Conservation (phyloP, 1,139 yeast species). For the Suhomyces bokatorum region DNA sequence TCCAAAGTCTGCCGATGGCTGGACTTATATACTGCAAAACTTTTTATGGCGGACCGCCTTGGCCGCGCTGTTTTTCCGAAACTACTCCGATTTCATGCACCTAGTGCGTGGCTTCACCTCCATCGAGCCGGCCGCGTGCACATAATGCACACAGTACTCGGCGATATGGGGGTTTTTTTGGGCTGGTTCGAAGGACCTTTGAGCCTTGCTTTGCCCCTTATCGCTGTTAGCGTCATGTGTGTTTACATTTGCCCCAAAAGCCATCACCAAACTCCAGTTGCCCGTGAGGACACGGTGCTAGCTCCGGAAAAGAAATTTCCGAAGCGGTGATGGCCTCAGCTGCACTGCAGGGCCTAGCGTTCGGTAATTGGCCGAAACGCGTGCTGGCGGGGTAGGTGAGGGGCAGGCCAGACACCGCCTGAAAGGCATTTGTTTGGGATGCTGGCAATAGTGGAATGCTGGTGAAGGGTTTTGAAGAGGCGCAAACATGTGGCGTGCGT, state of each 20-base stretch:
- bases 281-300: too few species aligned
- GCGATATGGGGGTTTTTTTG: too few species aligned
- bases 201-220: too few species aligned
- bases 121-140: constrained; percentile 1
- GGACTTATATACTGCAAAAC: constrained; percentile 10
- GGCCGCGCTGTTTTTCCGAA: constrained; percentile 7
- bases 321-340: not conserved
- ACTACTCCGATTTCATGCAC: constrained; percentile 4
- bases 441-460: not conserved
- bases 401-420: not conserved
- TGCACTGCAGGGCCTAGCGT: not conserved
- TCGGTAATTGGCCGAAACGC: not conserved
- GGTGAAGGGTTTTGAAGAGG: not conserved
- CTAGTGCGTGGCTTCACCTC: constrained; percentile 4
- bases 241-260: too few species aligned
- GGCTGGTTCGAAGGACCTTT: too few species aligned
- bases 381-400: constrained; percentile 3
- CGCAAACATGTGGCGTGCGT: not conserved
- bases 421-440: not conserved
- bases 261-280: too few species aligned
- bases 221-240: too few species aligned
- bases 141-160: not conserved
- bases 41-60: constrained; percentile 8
- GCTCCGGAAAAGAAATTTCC: constrained; percentile 1
- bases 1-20: not conserved